Conservation (phyloP, 306 rosid genomes). For the Vigna nakashimae region DNA sequence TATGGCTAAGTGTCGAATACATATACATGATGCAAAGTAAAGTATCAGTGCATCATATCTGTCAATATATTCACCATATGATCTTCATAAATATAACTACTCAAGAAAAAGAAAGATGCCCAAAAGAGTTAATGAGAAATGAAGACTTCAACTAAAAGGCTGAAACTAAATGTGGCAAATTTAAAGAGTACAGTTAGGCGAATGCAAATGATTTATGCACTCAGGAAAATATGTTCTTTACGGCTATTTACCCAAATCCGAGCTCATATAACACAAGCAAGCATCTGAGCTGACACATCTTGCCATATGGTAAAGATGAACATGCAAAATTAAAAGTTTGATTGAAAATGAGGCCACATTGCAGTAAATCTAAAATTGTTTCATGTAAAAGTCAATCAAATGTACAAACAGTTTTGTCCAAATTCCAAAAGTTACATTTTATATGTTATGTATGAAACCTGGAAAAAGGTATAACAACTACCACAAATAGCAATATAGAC, state of each 20-base stretch:
- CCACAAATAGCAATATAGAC: constrained; percentile 25
- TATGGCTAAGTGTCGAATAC: no score
- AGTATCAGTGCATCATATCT: no score
- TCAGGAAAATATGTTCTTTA: neutral
- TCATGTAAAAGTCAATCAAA: constrained; percentile 3
- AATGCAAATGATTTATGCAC: constrained; percentile 1
- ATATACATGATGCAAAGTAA: no score
- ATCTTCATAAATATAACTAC: neutral
- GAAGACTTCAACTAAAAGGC: constrained; percentile 12
- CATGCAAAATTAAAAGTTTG: constrained; percentile 1
- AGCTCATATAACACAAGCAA: constrained; percentile 5
- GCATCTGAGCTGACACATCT: constrained; percentile 9
- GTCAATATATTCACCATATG: no score
- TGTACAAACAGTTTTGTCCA: constrained; percentile 25
- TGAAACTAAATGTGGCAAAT: neutral
- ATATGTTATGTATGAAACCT: constrained; percentile 14
- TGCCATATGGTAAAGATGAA: neutral
- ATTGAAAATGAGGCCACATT: constrained; percentile 6
- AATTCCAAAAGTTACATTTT: constrained; percentile 16
- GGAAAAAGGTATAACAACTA: neutral
- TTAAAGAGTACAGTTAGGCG: neutral
- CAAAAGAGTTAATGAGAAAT: neutral
- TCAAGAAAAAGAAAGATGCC: neutral
- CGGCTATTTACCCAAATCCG: constrained; percentile 15
- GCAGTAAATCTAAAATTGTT: neutral